phyloP scores from a whole-genome alignment of 371 early-diverging fungal genomes.

The Funneliformis caledonium region DNA sequence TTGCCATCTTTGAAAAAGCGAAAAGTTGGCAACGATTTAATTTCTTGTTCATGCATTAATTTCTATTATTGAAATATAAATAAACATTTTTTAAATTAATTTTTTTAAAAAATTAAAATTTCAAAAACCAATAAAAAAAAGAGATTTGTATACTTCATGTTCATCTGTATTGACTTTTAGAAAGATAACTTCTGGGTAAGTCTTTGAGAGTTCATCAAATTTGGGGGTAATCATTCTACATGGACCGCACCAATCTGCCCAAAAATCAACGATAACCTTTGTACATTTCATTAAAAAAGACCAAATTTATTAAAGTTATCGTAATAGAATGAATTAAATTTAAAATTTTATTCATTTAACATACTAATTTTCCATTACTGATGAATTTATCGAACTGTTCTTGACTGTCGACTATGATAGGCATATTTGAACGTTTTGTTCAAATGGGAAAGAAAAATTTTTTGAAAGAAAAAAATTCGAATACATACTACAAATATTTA shows the following conservation, averaged over 20 bases:
- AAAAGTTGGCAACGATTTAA: conserved; percentile 35
- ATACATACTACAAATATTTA: too few relatives aligned
- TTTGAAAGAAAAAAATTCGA: too few relatives aligned
- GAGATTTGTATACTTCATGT: conserved; percentile 44
- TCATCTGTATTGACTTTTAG: conserved; percentile 90
- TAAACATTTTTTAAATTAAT: background rate
- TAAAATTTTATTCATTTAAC: background rate
- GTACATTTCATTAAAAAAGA: background rate
- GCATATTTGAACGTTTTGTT: too few relatives aligned
- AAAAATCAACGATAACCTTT: conserved; percentile 45
- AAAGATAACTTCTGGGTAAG: conserved; percentile 65
- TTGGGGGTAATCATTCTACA: conserved; percentile 89
- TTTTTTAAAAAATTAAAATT: background rate
- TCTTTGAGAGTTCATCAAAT: conserved; percentile 60
- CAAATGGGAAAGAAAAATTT: too few relatives aligned
- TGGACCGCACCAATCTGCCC: conserved; percentile 60
- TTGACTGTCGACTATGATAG: too few relatives aligned
- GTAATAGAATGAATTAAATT: background rate
- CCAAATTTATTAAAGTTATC: background rate
- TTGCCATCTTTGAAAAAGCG: conserved; percentile 8
- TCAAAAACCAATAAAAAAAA: too few relatives aligned
- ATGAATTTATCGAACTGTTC: background rate
- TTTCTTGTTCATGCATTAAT: background rate
- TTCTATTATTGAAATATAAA: background rate
- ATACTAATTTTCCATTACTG: background rate